These are phyloP conservation scores for Eucalyptus regnans DNA, from an alignment of 345 rosid genomes.

Conservation along the genomic window DNA sequence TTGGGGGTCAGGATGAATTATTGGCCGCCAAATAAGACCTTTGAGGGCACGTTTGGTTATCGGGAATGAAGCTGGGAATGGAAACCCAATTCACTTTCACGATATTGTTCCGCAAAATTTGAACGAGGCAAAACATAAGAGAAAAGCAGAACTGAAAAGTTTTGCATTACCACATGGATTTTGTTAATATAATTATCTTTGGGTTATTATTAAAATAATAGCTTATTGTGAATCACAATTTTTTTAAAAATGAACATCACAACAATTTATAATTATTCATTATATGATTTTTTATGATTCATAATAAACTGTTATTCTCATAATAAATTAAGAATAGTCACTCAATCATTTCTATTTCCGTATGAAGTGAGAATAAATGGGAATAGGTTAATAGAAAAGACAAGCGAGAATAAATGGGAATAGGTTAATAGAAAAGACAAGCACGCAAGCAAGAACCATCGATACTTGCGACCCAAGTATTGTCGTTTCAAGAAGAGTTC, in stretches of 20 bases:
- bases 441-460: background rate
- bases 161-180: background rate
- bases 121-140: background rate
- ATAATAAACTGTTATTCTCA: fast-evolving
- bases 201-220: no score
- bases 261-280: no score
- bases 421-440: background rate
- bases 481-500: background rate
- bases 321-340: no score
- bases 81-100: background rate
- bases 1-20: no score
- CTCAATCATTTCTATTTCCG: fast-evolving
- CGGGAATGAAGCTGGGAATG: background rate
- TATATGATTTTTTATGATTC: fast-evolving
- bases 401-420: background rate
- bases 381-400: background rate
- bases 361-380: background rate
- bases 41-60: background rate
- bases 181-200: no score
- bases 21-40: background rate
- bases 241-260: fast-evolving
- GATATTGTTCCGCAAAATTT: background rate
- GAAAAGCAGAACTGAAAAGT: background rate
- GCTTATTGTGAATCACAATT: fast-evolving
- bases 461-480: background rate